Evolutionary conservation across 495 filamentous ascomycete genomes (phyloP).

Genomic region (Penicillium arizonense): DNA sequence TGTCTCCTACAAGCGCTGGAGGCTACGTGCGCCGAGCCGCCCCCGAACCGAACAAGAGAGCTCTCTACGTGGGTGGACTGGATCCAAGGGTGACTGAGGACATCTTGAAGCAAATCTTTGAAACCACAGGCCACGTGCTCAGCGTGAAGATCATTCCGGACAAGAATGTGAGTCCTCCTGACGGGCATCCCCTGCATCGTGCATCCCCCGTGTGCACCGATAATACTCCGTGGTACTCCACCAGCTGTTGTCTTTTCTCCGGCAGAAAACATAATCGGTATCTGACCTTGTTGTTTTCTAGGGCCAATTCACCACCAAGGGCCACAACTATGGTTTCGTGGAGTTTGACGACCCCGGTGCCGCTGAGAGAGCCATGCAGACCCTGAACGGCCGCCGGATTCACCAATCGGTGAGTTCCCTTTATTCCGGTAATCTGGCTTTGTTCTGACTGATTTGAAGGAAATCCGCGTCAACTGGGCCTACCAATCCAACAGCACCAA

Average conservation of each 20-base stretch:
- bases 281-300: background rate
- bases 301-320: slow-evolving; percentile 75
- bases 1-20: slow-evolving; percentile 77
- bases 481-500: slow-evolving; percentile 93
- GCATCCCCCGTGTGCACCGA: background rate
- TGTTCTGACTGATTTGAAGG: slow-evolving; percentile 50
- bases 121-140: slow-evolving; percentile 96
- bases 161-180: slow-evolving; percentile 75
- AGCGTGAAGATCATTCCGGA: slow-evolving; percentile 99
- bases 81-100: slow-evolving; percentile 96
- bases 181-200: slow-evolving; percentile 5
- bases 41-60: slow-evolving; percentile 97
- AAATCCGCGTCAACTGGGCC: slow-evolving; percentile 99
- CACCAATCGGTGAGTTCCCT: slow-evolving; percentile 71
- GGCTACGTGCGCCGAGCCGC: slow-evolving; percentile 88
- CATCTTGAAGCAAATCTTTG: slow-evolving; percentile 95
- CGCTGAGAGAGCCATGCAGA: slow-evolving; percentile 95
- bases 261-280: background rate
- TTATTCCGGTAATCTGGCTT: background rate
- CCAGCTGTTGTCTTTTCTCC: too few relatives aligned
- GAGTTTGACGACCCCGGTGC: slow-evolving; percentile 98
- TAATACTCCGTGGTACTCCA: too few relatives aligned
- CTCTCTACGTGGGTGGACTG: slow-evolving; percentile 92
- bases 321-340: slow-evolving; percentile 98
- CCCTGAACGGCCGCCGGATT: slow-evolving; percentile 90